phyloP scores from a whole-genome alignment of 208 protist species.

The Lotmaria passim region DNA sequence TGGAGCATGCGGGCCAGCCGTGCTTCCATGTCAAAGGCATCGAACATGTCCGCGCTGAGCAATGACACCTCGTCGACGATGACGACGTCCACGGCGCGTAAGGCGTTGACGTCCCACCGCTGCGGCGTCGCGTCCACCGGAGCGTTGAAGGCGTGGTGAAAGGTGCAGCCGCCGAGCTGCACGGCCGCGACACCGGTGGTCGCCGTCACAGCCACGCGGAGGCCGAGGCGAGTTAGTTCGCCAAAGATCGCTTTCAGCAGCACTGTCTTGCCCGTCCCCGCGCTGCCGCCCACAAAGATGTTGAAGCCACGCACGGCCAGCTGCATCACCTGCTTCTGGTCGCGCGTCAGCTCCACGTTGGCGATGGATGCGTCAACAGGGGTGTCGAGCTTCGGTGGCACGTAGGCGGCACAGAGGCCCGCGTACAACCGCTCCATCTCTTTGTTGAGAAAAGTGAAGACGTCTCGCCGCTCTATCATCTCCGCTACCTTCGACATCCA shows the following conservation, averaged over 20 bases:
- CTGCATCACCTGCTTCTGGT: conserved; percentile 72
- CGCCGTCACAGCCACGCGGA: conserved; percentile 89
- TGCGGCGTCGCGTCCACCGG: conserved; percentile 40
- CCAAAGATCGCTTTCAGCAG: conserved; percentile 83
- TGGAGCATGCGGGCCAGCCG: conserved; percentile 68
- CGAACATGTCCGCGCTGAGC: conserved; percentile 77
- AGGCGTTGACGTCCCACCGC: conserved; percentile 78
- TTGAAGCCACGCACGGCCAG: conserved; percentile 71
- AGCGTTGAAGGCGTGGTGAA: conserved; percentile 86
- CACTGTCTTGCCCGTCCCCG: conserved; percentile 92
- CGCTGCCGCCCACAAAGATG: conserved; percentile 88
- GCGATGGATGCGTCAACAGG: conserved; percentile 49
- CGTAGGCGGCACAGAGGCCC: conserved; percentile 53
- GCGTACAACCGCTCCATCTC: conserved; percentile 66
- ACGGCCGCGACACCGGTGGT: conserved; percentile 89
- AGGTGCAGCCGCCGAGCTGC: conserved; percentile 92
- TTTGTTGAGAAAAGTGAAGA: conserved; percentile 45
- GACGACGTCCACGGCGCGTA: conserved; percentile 88
- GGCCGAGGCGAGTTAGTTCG: conserved; percentile 52
- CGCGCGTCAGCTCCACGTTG: conserved; percentile 53
- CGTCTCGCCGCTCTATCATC: conserved; percentile 59
- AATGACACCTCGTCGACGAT: conserved; percentile 94
- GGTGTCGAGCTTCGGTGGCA: conserved; percentile 82
- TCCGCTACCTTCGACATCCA: conserved; percentile 57
- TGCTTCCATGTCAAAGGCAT: conserved; percentile 86